Conservation (phyloP, 73 alveolate species). For the Stentor coeruleus region DNA sequence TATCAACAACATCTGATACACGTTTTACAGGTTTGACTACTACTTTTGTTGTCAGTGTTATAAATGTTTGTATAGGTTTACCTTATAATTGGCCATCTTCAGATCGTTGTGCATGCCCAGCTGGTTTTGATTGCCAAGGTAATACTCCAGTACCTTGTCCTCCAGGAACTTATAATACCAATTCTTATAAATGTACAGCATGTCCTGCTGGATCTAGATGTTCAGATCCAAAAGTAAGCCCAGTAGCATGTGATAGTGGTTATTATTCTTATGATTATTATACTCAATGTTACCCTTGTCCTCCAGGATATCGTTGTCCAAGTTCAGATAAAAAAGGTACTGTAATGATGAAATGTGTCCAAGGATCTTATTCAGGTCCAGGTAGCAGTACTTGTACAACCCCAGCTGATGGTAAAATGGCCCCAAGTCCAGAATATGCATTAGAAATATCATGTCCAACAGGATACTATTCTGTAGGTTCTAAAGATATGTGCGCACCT, state of each 20-base stretch:
- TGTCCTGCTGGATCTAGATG: slow-evolving; percentile 55
- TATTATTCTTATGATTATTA: slow-evolving; percentile 35
- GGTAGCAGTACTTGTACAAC: slow-evolving; percentile 34
- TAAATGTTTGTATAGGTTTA: background rate
- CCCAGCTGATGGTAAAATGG: slow-evolving; percentile 38
- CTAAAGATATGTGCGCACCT: slow-evolving; percentile 38
- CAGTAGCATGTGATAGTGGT: slow-evolving; percentile 31
- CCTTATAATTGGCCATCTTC: slow-evolving; percentile 20
- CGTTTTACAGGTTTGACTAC: background rate
- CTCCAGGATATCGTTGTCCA: slow-evolving; percentile 61
- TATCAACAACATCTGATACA: background rate
- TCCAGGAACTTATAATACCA: slow-evolving; percentile 35
- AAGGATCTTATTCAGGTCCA: slow-evolving; percentile 30
- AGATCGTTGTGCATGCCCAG: slow-evolving; percentile 34
- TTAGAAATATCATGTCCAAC: slow-evolving; percentile 9
- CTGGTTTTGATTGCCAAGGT: slow-evolving; percentile 43
- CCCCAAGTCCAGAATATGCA: slow-evolving; percentile 20
- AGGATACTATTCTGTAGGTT: slow-evolving; percentile 36
- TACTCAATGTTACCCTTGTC: slow-evolving; percentile 45
- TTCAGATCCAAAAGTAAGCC: slow-evolving; percentile 4
- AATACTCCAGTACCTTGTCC: slow-evolving; percentile 40
- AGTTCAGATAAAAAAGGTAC: background rate
- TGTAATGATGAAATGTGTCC: slow-evolving; percentile 16
- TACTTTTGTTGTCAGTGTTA: background rate
- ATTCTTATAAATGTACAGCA: slow-evolving; percentile 32